Percentiles rank a stretch among this genome's conserved stretches.
Conservation (phyloP, 2,329 filamentous ascomycete genomes). For the Plenodomus tracheiphilus region DNA sequence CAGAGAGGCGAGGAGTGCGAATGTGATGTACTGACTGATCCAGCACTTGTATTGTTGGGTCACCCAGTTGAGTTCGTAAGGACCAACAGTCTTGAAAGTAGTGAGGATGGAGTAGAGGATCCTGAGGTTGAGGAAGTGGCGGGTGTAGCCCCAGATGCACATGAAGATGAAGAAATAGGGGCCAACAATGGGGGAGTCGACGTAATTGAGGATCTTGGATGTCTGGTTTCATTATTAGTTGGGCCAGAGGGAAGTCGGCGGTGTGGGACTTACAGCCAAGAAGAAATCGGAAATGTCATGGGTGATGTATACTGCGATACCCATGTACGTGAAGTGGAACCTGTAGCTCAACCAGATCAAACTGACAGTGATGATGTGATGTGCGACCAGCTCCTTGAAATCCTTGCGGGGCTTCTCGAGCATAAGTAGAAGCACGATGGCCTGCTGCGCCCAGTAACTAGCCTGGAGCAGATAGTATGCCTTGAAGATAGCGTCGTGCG, state of each 20-base stretch:
- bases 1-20: slow-evolving; percentile 64
- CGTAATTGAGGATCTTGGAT: slow-evolving; percentile 89
- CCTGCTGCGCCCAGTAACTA: slow-evolving; percentile 94
- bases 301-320: slow-evolving; percentile 88
- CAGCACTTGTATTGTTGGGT: slow-evolving; percentile 76
- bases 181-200: slow-evolving; percentile 75
- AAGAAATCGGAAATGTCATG: slow-evolving; percentile 96
- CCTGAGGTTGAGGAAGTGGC: slow-evolving; percentile 79
- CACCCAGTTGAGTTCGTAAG: slow-evolving; percentile 76
- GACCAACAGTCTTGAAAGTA: slow-evolving; percentile 73
- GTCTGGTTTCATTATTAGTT: slow-evolving; percentile 65
- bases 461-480: slow-evolving; percentile 95
- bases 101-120: slow-evolving; percentile 77
- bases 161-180: slow-evolving; percentile 88
- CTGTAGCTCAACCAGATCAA: slow-evolving; percentile 87
- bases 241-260: not conserved
- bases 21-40: slow-evolving; percentile 69
- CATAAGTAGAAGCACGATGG: slow-evolving; percentile 81
- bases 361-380: slow-evolving; percentile 85
- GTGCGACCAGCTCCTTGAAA: slow-evolving; percentile 88
- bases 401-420: slow-evolving; percentile 94
- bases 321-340: slow-evolving; percentile 97
- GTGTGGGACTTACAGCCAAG: slow-evolving; percentile 70
- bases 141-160: slow-evolving; percentile 82
- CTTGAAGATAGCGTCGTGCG: slow-evolving; percentile 82